A percentile compares a stretch with the other conserved stretches of the same genome.
These are phyloP conservation scores for Phlebiopsis gigantea DNA, from an alignment of 768 basidiomycete genomes.

Conservation along the genomic window DNA sequence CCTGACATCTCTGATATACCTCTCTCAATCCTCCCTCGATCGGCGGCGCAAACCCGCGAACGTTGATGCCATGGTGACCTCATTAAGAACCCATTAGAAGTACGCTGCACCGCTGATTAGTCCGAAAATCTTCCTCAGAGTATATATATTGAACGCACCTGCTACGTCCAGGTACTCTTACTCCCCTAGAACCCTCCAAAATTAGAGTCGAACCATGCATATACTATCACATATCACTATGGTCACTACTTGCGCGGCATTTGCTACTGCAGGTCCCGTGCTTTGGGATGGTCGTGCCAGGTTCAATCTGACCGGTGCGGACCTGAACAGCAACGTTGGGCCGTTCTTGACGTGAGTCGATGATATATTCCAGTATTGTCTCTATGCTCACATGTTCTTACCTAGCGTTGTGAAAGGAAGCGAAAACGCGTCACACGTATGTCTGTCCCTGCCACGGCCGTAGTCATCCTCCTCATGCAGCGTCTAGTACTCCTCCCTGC, in stretches of 20 bases:
- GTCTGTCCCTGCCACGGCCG: constrained; percentile 10
- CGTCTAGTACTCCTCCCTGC: constrained; percentile 39
- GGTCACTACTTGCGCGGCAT: neutral
- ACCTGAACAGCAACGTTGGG: constrained; percentile 41
- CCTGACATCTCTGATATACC: neutral
- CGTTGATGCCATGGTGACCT: neutral
- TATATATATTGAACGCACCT: neutral
- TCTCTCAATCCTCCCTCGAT: neutral
- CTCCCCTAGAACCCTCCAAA: too few relatives aligned
- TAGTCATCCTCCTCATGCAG: neutral
- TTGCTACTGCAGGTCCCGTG: constrained; percentile 26
- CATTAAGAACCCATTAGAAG: neutral
- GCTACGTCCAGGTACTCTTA: neutral
- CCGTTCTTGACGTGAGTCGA: constrained; percentile 50
- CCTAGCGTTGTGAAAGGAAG: constrained; percentile 51
- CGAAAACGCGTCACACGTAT: constrained; percentile 45
- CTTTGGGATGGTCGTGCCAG: constrained; percentile 54
- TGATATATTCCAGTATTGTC: neutral
- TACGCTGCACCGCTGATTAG: neutral
- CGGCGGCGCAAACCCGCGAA: neutral
- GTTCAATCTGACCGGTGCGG: constrained; percentile 34
- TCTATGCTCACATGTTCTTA: neutral
- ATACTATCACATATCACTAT: neutral
- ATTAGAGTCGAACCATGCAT: too few relatives aligned
- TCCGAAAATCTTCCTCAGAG: neutral